phyloP scores from a whole-genome alignment of 2,329 filamentous ascomycete genomes.

The Blumeria hordei region DNA sequence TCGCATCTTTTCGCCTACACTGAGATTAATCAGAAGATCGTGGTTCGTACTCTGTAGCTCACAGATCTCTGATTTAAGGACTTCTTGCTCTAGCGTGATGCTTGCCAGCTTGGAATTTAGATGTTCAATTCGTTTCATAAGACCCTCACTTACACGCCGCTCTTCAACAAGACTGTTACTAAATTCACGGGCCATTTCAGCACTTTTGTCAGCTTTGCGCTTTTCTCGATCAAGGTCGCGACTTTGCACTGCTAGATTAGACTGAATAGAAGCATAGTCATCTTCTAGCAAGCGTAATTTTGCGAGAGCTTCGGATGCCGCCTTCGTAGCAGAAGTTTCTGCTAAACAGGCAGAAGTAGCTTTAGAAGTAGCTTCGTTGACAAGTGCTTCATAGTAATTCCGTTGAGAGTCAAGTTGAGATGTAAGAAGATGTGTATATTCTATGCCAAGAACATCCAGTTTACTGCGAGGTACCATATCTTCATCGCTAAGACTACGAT shows the following conservation, averaged over 20 bases:
- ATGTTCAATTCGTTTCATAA: slow-evolving; percentile 62
- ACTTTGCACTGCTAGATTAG: slow-evolving; percentile 30
- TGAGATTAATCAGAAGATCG: slow-evolving; percentile 72
- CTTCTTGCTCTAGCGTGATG: slow-evolving; percentile 39
- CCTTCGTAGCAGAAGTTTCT: slow-evolving; percentile 34
- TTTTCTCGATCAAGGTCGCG: slow-evolving; percentile 46
- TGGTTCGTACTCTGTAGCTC: slow-evolving; percentile 72
- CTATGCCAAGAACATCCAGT: slow-evolving; percentile 57
- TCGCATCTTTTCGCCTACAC: slow-evolving; percentile 52
- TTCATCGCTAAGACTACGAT: slow-evolving; percentile 18
- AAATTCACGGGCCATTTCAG: slow-evolving; percentile 51
- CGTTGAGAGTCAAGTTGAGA: slow-evolving; percentile 84
- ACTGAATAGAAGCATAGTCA: slow-evolving; percentile 23
- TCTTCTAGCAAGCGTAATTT: slow-evolving; percentile 28
- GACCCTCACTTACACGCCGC: slow-evolving; percentile 55
- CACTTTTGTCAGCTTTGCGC: slow-evolving; percentile 43
- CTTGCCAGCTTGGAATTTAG: slow-evolving; percentile 36
- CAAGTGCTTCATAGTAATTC: slow-evolving; percentile 79
- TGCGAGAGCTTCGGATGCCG: slow-evolving; percentile 24
- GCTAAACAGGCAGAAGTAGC: slow-evolving; percentile 46
- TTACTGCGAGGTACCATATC: slow-evolving; percentile 50
- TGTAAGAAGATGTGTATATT: slow-evolving; percentile 85
- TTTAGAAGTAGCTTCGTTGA: slow-evolving; percentile 76
- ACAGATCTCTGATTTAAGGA: slow-evolving; percentile 65
- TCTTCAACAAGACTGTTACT: slow-evolving; percentile 64